These are phyloP conservation scores for Colletotrichum aenigma DNA, from an alignment of 2,329 filamentous ascomycete species.

Conservation along the genomic window DNA sequence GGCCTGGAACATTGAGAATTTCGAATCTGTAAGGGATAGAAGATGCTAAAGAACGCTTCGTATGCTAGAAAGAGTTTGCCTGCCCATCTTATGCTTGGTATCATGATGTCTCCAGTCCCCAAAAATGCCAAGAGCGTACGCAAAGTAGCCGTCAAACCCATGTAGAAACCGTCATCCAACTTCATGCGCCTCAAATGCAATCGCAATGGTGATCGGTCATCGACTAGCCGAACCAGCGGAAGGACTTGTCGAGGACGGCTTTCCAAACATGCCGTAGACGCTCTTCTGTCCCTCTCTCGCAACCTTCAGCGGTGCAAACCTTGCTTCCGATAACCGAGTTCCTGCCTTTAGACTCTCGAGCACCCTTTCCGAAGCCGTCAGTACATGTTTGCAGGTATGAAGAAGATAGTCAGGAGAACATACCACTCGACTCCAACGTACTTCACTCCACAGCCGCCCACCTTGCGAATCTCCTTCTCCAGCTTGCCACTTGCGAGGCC, in stretches of 20 bases:
- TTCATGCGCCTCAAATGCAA: background rate
- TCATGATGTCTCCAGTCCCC: background rate
- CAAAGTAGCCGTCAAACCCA: background rate
- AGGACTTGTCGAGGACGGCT: background rate
- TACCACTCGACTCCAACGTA: constrained; percentile 85
- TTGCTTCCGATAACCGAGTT: constrained; percentile 74
- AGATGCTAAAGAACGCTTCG: background rate
- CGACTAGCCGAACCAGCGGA: background rate
- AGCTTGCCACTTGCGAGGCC: constrained; percentile 79
- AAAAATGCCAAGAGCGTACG: background rate
- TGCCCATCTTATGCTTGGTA: background rate
- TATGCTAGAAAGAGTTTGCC: background rate
- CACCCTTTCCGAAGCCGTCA: constrained; percentile 55
- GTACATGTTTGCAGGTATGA: background rate
- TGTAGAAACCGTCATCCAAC: background rate
- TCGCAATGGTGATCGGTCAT: background rate
- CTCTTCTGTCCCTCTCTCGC: constrained; percentile 67
- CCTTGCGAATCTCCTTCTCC: constrained; percentile 75
- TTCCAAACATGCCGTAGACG: constrained; percentile 57
- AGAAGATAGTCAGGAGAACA: constrained; percentile 28
- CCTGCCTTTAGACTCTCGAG: constrained; percentile 82
- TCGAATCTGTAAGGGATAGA: background rate
- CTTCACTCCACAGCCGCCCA: constrained; percentile 73
- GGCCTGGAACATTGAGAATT: background rate
- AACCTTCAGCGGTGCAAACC: constrained; percentile 69